Conservation (phyloP, 441 rosid species). For the California macrophylla region DNA sequence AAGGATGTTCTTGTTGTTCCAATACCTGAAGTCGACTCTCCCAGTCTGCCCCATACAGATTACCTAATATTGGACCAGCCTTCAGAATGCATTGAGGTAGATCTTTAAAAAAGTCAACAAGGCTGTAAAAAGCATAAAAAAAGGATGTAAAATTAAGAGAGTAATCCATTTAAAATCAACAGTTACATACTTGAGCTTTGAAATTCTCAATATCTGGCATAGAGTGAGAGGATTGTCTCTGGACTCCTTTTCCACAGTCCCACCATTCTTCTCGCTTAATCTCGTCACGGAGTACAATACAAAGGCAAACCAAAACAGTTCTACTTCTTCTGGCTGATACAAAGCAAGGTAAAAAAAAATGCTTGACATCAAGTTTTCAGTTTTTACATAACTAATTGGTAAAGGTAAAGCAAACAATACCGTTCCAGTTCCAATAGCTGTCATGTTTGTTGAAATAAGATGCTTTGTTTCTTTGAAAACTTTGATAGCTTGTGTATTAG, state of each 20-base stretch:
- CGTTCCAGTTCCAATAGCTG: constrained; percentile 59
- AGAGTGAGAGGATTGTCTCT: constrained; percentile 41
- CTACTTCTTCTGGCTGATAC: constrained; percentile 68
- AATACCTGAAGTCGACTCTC: constrained; percentile 79
- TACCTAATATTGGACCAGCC: constrained; percentile 59
- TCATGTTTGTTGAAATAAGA: constrained; percentile 37
- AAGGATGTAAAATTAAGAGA: not conserved
- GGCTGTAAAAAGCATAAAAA: constrained; percentile 32
- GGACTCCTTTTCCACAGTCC: constrained; percentile 25
- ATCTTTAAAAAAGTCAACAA: constrained; percentile 75
- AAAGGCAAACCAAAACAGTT: constrained; percentile 77
- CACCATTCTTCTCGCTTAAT: constrained; percentile 41
- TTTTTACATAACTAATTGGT: not conserved
- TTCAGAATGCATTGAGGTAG: constrained; percentile 76
- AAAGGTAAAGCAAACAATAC: constrained; percentile 26
- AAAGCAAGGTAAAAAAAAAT: constrained; percentile 13
- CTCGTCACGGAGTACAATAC: constrained; percentile 51
- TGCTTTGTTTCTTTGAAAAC: constrained; percentile 65
- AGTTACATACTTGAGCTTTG: constrained; percentile 55
- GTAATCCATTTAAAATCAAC: not conserved
- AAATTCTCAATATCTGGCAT: constrained; percentile 61
- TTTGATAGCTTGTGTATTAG: constrained; percentile 34
- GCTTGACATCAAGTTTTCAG: not conserved
- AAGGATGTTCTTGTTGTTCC: not conserved
- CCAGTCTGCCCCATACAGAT: constrained; percentile 69